phyloP scores from a whole-genome alignment of 345 rosid genomes.

The Eucalyptus tenuipes region DNA sequence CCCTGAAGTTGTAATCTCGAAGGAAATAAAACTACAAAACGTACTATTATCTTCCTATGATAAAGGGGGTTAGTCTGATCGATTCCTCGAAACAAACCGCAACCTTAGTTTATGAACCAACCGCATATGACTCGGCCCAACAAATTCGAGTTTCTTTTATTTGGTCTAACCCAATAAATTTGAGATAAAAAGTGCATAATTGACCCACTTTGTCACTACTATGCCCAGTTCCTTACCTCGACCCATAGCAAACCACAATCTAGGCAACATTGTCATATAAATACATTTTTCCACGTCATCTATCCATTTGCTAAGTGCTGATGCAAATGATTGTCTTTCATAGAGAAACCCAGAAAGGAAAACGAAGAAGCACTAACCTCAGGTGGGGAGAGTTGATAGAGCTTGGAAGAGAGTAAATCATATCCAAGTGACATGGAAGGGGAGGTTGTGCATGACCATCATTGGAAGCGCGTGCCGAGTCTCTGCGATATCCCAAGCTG shows the following conservation, averaged over 20 bases:
- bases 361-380: slow-evolving; percentile 3
- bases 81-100: background rate
- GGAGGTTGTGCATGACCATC: slow-evolving; percentile 12
- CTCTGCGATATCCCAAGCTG: slow-evolving; percentile 4
- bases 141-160: background rate
- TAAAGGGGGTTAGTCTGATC: background rate
- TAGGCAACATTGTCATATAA: background rate
- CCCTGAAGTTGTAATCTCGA: too few species aligned
- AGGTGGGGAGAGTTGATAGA: slow-evolving; percentile 26
- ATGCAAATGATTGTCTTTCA: background rate
- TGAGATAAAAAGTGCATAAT: background rate
- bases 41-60: background rate
- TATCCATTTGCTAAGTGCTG: background rate
- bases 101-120: background rate
- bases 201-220: background rate
- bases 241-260: background rate
- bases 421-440: background rate
- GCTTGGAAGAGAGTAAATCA: slow-evolving; percentile 1
- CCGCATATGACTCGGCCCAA: too few species aligned
- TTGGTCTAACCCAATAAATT: background rate
- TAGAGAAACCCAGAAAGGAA: background rate
- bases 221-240: background rate
- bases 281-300: background rate
- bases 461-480: background rate
- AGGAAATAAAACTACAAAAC: background rate